These are phyloP conservation scores for Vaccinium darrowii DNA, from an alignment of 148 eudicot genomes.

Conservation along the genomic window DNA sequence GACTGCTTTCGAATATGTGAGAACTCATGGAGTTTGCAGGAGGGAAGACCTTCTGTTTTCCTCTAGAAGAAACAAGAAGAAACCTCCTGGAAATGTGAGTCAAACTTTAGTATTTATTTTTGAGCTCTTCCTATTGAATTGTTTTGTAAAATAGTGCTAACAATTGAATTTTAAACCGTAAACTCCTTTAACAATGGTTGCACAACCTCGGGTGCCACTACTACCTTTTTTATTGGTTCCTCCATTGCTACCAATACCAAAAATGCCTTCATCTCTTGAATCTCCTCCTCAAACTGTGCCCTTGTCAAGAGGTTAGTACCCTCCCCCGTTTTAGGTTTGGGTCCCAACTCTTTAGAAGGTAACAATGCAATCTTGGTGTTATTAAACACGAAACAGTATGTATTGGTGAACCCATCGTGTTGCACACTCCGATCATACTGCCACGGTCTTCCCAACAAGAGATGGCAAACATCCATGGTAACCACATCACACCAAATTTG, in stretches of 20 bases:
- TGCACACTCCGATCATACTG: not conserved
- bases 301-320: not conserved
- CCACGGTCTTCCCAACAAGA: not conserved
- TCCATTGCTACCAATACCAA: not conserved
- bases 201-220: too few species aligned
- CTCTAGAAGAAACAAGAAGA: too few species aligned
- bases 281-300: not conserved
- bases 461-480: not conserved
- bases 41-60: too few species aligned
- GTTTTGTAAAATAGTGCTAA: too few species aligned
- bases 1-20: too few species aligned
- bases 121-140: too few species aligned
- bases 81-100: too few species aligned
- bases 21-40: too few species aligned
- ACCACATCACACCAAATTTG: not conserved
- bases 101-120: too few species aligned
- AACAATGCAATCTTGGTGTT: not conserved
- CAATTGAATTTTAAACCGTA: too few species aligned
- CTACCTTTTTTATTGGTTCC: too few species aligned
- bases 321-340: not conserved
- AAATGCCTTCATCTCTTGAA: not conserved
- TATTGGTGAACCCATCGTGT: not conserved
- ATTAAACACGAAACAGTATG: not conserved
- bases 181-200: too few species aligned
- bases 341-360: not conserved